Evolutionary conservation across 2,329 filamentous ascomycete genomes (phyloP).

Genomic region (Emergomyces orientalis): DNA sequence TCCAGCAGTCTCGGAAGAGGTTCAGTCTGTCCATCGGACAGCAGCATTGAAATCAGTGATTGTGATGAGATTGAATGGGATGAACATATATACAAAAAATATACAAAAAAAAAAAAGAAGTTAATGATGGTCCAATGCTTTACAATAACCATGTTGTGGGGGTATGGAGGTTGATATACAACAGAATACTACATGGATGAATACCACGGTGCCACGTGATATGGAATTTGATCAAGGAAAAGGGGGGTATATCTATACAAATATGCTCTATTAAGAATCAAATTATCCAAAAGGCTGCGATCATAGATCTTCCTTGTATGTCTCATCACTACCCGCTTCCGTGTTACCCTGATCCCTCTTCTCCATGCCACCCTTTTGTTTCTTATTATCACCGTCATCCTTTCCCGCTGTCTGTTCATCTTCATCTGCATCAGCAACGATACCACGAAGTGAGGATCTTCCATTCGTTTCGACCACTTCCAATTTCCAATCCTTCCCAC

Average conservation of each 20-base stretch:
- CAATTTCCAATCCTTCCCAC: slow-evolving; percentile 66
- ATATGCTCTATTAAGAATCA: slow-evolving; percentile 15
- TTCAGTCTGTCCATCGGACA: not conserved
- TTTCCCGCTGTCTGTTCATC: slow-evolving; percentile 12
- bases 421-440: slow-evolving; percentile 48
- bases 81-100: too few relatives aligned
- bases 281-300: slow-evolving; percentile 20
- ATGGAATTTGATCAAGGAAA: not conserved
- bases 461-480: slow-evolving; percentile 65
- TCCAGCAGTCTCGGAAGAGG: too few relatives aligned
- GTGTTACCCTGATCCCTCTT: slow-evolving; percentile 9
- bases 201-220: not conserved
- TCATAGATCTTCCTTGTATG: slow-evolving; percentile 33
- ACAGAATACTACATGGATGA: too few relatives aligned
- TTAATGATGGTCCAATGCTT: not conserved
- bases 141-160: not conserved
- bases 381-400: slow-evolving; percentile 3
- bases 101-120: not conserved
- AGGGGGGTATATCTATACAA: slow-evolving; percentile 5
- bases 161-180: too few relatives aligned
- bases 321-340: slow-evolving; percentile 30
- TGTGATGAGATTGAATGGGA: not conserved
- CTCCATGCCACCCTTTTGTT: slow-evolving; percentile 17
- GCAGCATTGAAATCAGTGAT: not conserved
- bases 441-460: slow-evolving; percentile 58